These are phyloP conservation scores for Trichosporon ovoides DNA, from an alignment of 1,284 basidiomycete genomes.

Conservation along the genomic window DNA sequence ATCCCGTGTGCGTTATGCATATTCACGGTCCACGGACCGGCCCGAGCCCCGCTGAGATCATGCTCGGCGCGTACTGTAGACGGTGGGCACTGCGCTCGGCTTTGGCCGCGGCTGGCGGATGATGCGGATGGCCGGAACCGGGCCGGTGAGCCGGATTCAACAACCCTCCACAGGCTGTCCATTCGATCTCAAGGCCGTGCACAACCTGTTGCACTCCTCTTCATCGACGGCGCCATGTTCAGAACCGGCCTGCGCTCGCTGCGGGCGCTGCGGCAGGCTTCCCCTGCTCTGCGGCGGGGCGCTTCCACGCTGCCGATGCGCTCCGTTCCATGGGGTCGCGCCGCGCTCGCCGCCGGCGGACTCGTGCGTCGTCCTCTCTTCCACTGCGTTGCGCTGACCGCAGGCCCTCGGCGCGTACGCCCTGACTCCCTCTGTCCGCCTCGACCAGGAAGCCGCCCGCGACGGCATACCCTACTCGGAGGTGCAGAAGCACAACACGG, in stretches of 20 bases:
- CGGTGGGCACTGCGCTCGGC: no score
- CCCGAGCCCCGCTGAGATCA: no score
- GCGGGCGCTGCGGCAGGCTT: background rate
- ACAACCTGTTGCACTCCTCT: no score
- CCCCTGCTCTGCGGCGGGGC: background rate
- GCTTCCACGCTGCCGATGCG: background rate
- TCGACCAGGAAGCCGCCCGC: background rate
- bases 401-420: slow-evolving; percentile 9
- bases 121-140: no score
- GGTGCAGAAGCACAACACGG: slow-evolving; percentile 54
- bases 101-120: no score
- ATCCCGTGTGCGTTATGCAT: no score
- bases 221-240: background rate
- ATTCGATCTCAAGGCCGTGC: no score
- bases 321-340: background rate
- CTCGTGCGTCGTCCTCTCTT: background rate
- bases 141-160: no score
- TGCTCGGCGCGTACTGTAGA: no score
- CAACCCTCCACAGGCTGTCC: no score
- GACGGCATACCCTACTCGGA: slow-evolving; percentile 47
- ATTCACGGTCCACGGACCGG: no score
- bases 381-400: background rate
- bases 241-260: background rate
- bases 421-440: background rate
- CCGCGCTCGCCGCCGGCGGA: background rate